Conservation (phyloP, 371 early-diverging fungal genomes). For the Entomophthora muscae region DNA sequence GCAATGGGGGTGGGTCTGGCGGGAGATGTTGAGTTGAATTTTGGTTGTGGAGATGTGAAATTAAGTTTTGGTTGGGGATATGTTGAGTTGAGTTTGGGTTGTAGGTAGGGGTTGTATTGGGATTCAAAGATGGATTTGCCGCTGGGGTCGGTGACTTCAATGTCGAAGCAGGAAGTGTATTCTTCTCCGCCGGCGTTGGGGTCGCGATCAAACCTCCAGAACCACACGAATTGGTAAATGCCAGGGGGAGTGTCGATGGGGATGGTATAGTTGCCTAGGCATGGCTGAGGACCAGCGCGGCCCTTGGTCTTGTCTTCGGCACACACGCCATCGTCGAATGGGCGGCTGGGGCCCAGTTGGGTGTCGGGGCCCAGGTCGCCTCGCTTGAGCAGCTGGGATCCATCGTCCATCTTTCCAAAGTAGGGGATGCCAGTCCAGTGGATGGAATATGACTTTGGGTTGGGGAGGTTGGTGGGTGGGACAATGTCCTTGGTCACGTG, state of each 20-base stretch:
- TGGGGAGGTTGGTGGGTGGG: conserved; percentile 11
- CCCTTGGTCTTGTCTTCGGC: conserved; percentile 8
- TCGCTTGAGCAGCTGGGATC: conserved; percentile 10
- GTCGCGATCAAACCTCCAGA: conserved; percentile 21
- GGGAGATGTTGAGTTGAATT: too few relatives aligned
- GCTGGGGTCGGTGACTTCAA: conserved; percentile 9
- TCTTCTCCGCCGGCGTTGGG: conserved; percentile 14
- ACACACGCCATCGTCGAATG: conserved; percentile 9
- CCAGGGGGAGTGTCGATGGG: conserved; percentile 14
- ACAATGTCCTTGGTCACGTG: conserved; percentile 14
- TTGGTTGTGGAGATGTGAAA: too few relatives aligned
- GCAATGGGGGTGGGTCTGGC: too few relatives aligned
- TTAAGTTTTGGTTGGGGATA: too few relatives aligned
- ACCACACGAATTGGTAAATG: conserved; percentile 18
- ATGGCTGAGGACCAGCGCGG: conserved; percentile 9
- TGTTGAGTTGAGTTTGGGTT: too few relatives aligned
- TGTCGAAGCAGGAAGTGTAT: conserved; percentile 21
- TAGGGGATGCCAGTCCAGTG: conserved; percentile 14
- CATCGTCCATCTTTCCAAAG: conserved; percentile 9
- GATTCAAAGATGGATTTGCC: neutral
- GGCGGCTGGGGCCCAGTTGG: conserved; percentile 8
- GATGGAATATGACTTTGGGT: conserved; percentile 9
- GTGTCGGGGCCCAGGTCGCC: conserved; percentile 13
- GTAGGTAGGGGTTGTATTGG: too few relatives aligned
- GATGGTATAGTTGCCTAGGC: conserved; percentile 14